Conservation (phyloP, 2,329 filamentous ascomycete species). For the Sporothrix dimorphospora region DNA sequence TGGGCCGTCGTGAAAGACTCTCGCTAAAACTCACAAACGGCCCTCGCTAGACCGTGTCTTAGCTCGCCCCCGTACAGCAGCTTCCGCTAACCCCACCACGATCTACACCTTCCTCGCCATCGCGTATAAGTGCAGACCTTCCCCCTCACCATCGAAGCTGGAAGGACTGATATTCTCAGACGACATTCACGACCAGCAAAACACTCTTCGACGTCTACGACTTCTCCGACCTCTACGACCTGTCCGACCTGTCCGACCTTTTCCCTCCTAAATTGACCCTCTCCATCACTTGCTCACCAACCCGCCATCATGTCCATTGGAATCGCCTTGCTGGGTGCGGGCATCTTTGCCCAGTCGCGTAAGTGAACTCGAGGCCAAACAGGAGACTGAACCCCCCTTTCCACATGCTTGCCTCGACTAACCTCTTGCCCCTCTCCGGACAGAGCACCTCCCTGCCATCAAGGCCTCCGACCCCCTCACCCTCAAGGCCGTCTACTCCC, state of each 20-base stretch:
- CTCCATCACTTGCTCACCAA: neutral
- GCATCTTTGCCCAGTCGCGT: constrained; percentile 42
- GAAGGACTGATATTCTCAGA: neutral
- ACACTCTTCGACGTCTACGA: neutral
- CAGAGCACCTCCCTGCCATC: constrained; percentile 58
- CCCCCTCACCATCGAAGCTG: neutral
- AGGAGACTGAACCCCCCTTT: no score
- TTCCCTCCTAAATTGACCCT: neutral
- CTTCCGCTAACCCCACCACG: neutral
- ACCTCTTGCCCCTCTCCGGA: neutral
- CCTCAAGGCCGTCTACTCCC: constrained; percentile 69
- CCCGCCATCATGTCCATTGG: constrained; percentile 35
- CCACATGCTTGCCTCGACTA: no score
- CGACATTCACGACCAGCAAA: neutral
- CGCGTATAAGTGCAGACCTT: neutral
- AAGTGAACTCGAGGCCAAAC: constrained; percentile 27
- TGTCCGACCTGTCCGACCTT: neutral
- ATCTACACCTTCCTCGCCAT: neutral
- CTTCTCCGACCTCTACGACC: neutral
- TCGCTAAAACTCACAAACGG: neutral
- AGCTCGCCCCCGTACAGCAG: neutral
- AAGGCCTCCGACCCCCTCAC: constrained; percentile 52
- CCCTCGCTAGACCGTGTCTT: neutral
- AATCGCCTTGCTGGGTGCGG: constrained; percentile 43
- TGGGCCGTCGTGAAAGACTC: neutral